Evolutionary conservation across 176 grass and related monocot genomes (phyloP).

Genomic region (Juncus inflexus): DNA sequence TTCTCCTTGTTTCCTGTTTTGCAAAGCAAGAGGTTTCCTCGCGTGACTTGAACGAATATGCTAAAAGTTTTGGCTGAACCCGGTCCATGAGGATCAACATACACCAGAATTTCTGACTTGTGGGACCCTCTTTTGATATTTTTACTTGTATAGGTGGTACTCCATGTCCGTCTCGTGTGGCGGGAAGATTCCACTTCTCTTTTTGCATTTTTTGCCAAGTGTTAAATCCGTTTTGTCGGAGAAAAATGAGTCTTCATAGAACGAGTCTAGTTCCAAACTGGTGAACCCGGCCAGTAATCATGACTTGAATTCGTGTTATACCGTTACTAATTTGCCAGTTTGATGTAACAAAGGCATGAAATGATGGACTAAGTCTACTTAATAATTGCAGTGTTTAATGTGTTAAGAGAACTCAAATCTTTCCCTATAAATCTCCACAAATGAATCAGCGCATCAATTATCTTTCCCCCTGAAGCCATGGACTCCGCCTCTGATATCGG

Average conservation of each 20-base stretch:
- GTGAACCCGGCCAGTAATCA: conserved; percentile 20
- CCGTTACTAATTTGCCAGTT: neutral
- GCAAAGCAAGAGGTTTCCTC: conserved; percentile 9
- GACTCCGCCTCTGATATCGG: conserved; percentile 12
- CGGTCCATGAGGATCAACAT: neutral
- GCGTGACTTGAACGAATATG: conserved; percentile 6
- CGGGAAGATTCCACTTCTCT: conserved; percentile 8
- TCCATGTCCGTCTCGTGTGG: neutral
- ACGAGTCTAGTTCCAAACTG: conserved; percentile 10
- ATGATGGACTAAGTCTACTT: conserved; percentile 15
- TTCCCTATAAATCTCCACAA: conserved; percentile 11
- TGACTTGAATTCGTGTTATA: conserved; percentile 15
- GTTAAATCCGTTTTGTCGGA: conserved; percentile 12
- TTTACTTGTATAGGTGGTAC: neutral
- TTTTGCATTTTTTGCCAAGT: conserved; percentile 25
- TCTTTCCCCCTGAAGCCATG: conserved; percentile 11
- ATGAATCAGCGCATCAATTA: conserved; percentile 26
- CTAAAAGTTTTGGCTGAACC: neutral
- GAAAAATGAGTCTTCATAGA: neutral
- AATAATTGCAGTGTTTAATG: conserved; percentile 8
- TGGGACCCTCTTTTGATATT: conserved; percentile 3
- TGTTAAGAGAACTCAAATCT: neutral
- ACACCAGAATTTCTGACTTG: neutral
- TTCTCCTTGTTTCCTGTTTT: conserved; percentile 9
- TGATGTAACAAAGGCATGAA: no score